These are phyloP conservation scores for Phaffomyces opuntiae DNA, from an alignment of 805 yeast species.

Conservation along the genomic window DNA sequence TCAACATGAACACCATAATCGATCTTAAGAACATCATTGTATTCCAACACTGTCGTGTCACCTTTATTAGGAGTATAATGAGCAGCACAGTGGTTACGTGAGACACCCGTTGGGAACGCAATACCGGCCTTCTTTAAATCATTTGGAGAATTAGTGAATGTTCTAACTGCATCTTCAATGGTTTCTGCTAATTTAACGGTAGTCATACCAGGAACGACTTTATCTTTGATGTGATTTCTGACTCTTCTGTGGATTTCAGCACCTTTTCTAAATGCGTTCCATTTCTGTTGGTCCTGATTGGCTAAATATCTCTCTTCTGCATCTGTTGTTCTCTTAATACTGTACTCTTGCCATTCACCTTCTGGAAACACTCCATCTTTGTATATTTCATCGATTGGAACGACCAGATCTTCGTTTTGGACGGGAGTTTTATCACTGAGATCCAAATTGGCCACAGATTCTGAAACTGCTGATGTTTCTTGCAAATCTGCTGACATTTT, in stretches of 20 bases:
- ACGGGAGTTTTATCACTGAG: too few relatives aligned
- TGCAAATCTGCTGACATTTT: too few relatives aligned
- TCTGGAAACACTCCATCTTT: conserved; percentile 75
- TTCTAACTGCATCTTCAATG: conserved; percentile 79
- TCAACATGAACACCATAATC: conserved; percentile 96
- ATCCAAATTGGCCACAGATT: too few relatives aligned
- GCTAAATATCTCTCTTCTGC: conserved; percentile 82
- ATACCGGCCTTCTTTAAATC: conserved; percentile 74
- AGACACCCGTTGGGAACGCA: conserved; percentile 98
- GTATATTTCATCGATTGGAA: conserved; percentile 59
- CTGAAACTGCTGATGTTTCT: too few relatives aligned
- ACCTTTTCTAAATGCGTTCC: conserved; percentile 91
- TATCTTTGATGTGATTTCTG: conserved; percentile 66
- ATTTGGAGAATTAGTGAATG: conserved; percentile 47
- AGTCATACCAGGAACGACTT: conserved; percentile 84
- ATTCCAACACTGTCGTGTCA: conserved; percentile 69
- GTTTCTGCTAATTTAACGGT: conserved; percentile 85
- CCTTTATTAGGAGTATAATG: conserved; percentile 97
- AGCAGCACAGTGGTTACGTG: conserved; percentile 91
- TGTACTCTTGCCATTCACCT: conserved; percentile 83
- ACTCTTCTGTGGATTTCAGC: conserved; percentile 95
- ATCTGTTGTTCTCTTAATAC: conserved; percentile 67
- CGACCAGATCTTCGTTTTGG: conserved; percentile 37
- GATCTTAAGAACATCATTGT: conserved; percentile 93
- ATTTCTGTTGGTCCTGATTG: conserved; percentile 47